phyloP scores from a whole-genome alignment of 2,329 filamentous ascomycete species.

The Sclerotinia minor region DNA sequence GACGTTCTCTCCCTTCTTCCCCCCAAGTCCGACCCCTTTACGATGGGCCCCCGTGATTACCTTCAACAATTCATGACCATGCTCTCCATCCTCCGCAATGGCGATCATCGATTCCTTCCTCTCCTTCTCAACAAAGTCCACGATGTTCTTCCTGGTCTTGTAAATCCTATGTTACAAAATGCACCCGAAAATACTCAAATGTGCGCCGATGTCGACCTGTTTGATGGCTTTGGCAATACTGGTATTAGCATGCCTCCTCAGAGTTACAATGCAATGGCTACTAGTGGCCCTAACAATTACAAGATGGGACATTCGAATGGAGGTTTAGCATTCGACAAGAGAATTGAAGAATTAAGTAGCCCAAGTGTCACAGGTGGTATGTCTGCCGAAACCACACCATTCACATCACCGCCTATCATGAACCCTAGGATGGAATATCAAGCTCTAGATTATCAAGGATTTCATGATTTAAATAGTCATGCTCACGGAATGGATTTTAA shows the following conservation, averaged over 20 bases:
- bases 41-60: slow-evolving; percentile 69
- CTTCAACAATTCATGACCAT: slow-evolving; percentile 68
- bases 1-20: slow-evolving; percentile 70
- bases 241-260: slow-evolving; percentile 51
- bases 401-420: slow-evolving; percentile 28
- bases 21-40: slow-evolving; percentile 61
- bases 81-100: slow-evolving; percentile 69
- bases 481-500: slow-evolving; percentile 24
- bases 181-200: slow-evolving; percentile 53
- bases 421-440: slow-evolving; percentile 25
- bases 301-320: slow-evolving; percentile 35
- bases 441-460: slow-evolving; percentile 24
- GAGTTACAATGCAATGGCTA: slow-evolving; percentile 35
- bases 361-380: slow-evolving; percentile 26
- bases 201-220: slow-evolving; percentile 55
- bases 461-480: slow-evolving; percentile 22
- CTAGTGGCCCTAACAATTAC: slow-evolving; percentile 35
- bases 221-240: slow-evolving; percentile 64
- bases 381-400: slow-evolving; percentile 23
- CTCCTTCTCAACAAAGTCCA: slow-evolving; percentile 74
- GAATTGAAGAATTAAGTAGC: slow-evolving; percentile 37
- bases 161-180: slow-evolving; percentile 60
- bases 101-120: slow-evolving; percentile 74
- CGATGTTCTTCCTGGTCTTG: slow-evolving; percentile 65
- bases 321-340: slow-evolving; percentile 35